Evolutionary conservation across 2,329 filamentous ascomycete species (phyloP).

Genomic region (Didymella segeticola): DNA sequence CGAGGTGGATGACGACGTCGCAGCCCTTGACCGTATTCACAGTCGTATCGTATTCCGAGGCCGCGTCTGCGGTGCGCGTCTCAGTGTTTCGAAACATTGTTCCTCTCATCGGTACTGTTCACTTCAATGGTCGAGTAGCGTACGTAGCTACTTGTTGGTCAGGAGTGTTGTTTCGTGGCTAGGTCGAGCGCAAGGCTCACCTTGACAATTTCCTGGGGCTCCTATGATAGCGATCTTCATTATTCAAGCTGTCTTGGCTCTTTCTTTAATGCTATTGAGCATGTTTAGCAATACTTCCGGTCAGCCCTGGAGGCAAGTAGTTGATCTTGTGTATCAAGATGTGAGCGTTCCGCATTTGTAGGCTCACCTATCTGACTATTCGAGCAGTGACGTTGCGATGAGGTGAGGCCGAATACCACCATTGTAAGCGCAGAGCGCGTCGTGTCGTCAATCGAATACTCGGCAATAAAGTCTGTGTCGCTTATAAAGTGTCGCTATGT

Average conservation of each 20-base stretch:
- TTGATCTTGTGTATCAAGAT: background rate
- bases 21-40: slow-evolving; percentile 44
- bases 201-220: slow-evolving; percentile 27
- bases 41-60: slow-evolving; percentile 42
- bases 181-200: too few species aligned
- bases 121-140: slow-evolving; percentile 47
- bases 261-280: background rate
- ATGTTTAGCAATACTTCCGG: background rate
- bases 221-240: slow-evolving; percentile 28
- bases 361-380: background rate
- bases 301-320: background rate
- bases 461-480: background rate
- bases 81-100: slow-evolving; percentile 44
- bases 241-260: background rate
- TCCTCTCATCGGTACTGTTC: slow-evolving; percentile 39
- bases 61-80: slow-evolving; percentile 44
- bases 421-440: slow-evolving; percentile 9
- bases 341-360: slow-evolving; percentile 9
- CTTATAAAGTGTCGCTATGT: background rate
- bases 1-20: slow-evolving; percentile 50
- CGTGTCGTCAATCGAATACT: slow-evolving; percentile 2
- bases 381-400: slow-evolving; percentile 15
- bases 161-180: too few species aligned
- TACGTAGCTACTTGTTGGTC: slow-evolving; percentile 21
- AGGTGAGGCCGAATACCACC: slow-evolving; percentile 2